Evolutionary conservation across 768 basidiomycete genomes (phyloP).

Genomic region (Leucocoprinus leucothites): DNA sequence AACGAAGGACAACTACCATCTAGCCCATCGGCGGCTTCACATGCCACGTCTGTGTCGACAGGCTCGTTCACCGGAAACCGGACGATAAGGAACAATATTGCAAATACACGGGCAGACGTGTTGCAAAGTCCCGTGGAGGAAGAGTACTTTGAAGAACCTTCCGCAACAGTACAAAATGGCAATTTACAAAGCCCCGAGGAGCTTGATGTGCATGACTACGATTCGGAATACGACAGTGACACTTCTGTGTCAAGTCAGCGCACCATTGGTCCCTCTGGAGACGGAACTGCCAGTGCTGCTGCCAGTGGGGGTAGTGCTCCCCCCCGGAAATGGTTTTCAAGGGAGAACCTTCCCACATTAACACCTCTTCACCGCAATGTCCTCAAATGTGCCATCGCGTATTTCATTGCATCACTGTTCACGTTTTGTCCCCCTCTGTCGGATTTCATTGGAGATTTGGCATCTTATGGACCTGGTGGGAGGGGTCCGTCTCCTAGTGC

Average conservation of each 20-base stretch:
- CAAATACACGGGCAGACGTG: background rate
- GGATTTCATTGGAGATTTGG: conserved; percentile 58
- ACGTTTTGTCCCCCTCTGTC: conserved; percentile 83
- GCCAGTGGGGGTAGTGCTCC: background rate
- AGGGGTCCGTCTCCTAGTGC: conserved; percentile 70
- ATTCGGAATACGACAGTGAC: conserved; percentile 9
- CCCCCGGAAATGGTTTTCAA: conserved; percentile 7
- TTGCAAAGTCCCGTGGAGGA: conserved; percentile 4
- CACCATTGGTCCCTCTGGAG: background rate
- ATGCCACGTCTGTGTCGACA: background rate
- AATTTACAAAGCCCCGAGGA: background rate
- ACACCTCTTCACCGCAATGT: conserved; percentile 64
- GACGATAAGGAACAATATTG: background rate
- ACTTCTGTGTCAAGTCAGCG: conserved; percentile 1
- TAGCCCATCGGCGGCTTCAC: conserved; percentile 8
- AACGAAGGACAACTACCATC: conserved; percentile 47
- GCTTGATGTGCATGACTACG: conserved; percentile 1
- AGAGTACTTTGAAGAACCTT: background rate
- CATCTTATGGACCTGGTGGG: conserved; percentile 46
- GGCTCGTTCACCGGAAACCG: background rate
- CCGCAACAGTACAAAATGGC: background rate
- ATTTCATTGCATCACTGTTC: conserved; percentile 87
- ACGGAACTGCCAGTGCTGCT: background rate
- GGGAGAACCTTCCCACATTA: conserved; percentile 30
- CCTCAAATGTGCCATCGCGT: conserved; percentile 89